Base-by-base conservation (phyloP, 2,329 filamentous ascomycete genomes). In the Penicillium aurantiogriseum region DNA sequence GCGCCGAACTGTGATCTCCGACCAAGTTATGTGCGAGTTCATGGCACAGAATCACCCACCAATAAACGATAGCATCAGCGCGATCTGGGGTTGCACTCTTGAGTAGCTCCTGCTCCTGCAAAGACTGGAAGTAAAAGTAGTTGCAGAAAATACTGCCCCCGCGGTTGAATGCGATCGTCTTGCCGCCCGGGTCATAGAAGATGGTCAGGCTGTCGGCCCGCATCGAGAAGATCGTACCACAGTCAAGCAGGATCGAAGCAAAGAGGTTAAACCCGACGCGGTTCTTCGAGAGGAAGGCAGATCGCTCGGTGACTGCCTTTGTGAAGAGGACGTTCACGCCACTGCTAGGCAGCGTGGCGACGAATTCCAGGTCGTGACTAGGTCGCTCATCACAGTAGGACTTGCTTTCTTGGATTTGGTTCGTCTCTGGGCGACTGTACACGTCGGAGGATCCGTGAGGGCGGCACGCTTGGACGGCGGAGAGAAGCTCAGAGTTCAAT, bases 21-120 rank as follows among this genome's bases (percentile, higher is more conserved):
- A 96, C 91, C 54, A 99, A 77, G 72, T 99, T 99, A 76, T 99
- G 94, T 57, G 94, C 92, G 73, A 99, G 77, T 77, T 99, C 95
- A 72, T 99, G 94, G 61, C 92, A 95, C 60, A 97, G 74, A n/a
- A 94, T 92, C 62, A 96, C 89, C 85, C 89, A 97, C 93, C 93
- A 97, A 80, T 92, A 96, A 1, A 88, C 84, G 56, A 86, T 79
- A 3, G 90, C 90, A 59, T 94, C 89, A 4, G 85, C 80, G 70
- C 80, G 85, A 17, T 79, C 83, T 47, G 69, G 72, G 48, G 56
- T 76, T 48, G 63, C 64, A 59, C 65, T 71, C 23, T 69, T 63
- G 21, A 73, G 69, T 47, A 85, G 73, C 61, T 79, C 74, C 15
- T 77, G 68, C 44, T 85, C 80, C 69, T 97, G 93, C 33, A 97